Evolutionary conservation across 441 rosid species (phyloP).

Genomic region (Isatis lusitanica): DNA sequence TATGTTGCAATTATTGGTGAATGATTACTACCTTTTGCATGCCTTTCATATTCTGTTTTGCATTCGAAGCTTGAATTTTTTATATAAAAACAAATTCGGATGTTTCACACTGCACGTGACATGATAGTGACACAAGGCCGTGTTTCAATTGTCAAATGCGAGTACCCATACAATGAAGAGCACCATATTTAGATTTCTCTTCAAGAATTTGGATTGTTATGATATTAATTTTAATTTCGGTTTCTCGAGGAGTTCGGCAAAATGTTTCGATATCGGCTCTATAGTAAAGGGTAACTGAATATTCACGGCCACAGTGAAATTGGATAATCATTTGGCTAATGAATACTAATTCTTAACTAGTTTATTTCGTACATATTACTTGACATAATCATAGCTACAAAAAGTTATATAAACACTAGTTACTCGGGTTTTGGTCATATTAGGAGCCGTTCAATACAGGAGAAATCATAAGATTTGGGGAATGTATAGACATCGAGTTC

Average conservation of each 20-base stretch:
- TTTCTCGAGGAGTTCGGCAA: background rate
- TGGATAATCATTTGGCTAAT: background rate
- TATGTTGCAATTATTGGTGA: conserved; percentile 37
- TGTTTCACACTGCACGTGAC: conserved; percentile 37
- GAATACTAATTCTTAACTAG: background rate
- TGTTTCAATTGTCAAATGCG: conserved; percentile 37
- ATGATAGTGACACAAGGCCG: conserved; percentile 35
- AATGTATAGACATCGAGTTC: background rate
- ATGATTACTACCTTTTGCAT: conserved; percentile 40
- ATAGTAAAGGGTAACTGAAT: background rate
- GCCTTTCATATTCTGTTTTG: conserved; percentile 30
- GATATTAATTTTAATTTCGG: background rate
- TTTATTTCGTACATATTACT: background rate
- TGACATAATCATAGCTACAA: background rate
- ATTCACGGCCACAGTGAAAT: background rate
- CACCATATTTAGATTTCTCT: conserved; percentile 20
- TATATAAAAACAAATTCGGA: background rate
- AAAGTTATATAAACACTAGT: background rate
- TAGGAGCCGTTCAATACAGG: background rate
- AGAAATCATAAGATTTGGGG: background rate
- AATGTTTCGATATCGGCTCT: background rate
- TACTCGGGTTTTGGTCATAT: background rate
- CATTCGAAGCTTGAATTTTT: conserved; percentile 14
- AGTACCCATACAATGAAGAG: conserved; percentile 32
- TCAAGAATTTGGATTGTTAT: background rate